phyloP scores from a whole-genome alignment of 169 alveolate genomes.

The Plasmodium billcollinsi region DNA sequence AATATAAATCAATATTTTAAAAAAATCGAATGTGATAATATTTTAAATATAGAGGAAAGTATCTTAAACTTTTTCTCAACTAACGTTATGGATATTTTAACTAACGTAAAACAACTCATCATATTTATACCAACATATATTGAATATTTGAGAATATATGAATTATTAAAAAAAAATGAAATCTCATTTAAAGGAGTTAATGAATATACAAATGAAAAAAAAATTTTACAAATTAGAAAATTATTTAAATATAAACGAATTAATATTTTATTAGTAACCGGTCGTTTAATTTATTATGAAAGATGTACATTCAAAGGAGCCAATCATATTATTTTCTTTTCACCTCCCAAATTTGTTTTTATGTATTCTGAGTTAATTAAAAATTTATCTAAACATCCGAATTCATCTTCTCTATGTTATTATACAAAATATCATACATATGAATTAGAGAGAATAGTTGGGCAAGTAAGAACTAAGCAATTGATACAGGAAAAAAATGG shows the following conservation, averaged over 20 bases:
- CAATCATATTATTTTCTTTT: constrained; percentile 63
- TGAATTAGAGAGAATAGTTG: constrained; percentile 85
- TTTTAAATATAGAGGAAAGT: constrained; percentile 59
- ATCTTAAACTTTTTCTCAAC: constrained; percentile 48
- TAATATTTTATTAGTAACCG: constrained; percentile 61
- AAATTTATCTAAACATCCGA: constrained; percentile 27
- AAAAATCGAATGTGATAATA: constrained; percentile 50
- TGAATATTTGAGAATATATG: constrained; percentile 50
- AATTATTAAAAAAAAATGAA: constrained; percentile 67
- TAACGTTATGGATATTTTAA: constrained; percentile 47
- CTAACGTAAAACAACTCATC: constrained; percentile 56
- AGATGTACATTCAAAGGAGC: constrained; percentile 72
- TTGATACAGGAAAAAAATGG: constrained; percentile 80
- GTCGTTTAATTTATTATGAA: constrained; percentile 68
- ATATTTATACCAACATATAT: constrained; percentile 72
- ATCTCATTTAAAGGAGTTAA: constrained; percentile 68
- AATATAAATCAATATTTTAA: constrained; percentile 58
- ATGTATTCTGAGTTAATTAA: constrained; percentile 69
- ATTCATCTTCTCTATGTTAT: constrained; percentile 79
- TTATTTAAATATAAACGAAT: constrained; percentile 59
- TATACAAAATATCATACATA: constrained; percentile 83
- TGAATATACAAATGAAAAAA: constrained; percentile 72
- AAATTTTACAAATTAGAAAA: constrained; percentile 41
- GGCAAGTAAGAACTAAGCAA: constrained; percentile 65
- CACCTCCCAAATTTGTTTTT: constrained; percentile 62